phyloP scores from a whole-genome alignment of 805 yeast genomes.

The Metschnikowia aberdeeniae region DNA sequence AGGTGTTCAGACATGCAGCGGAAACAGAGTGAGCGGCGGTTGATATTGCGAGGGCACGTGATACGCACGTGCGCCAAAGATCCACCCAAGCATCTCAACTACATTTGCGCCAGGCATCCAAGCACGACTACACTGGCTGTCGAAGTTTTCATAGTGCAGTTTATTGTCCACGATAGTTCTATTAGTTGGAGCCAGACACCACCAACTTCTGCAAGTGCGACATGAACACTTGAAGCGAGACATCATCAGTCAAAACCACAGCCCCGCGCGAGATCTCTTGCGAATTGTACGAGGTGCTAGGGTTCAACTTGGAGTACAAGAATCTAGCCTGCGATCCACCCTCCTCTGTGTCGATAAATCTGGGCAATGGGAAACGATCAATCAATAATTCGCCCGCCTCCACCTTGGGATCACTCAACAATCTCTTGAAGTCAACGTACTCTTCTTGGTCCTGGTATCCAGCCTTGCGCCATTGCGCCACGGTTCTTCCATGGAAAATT shows the following conservation, averaged over 20 bases:
- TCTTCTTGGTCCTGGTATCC: conserved; percentile 91
- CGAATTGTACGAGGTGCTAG: conserved; percentile 78
- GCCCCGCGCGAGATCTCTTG: conserved; percentile 54
- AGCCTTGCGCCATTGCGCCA: conserved; percentile 94
- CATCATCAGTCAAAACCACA: conserved; percentile 94
- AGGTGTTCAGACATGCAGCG: neutral
- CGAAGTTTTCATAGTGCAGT: neutral
- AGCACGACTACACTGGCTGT: no score
- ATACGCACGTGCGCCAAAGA: neutral
- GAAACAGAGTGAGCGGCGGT: neutral
- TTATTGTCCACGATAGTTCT: neutral
- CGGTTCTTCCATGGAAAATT: conserved; percentile 90
- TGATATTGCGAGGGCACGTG: neutral
- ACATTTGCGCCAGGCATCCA: no score
- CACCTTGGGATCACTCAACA: conserved; percentile 82
- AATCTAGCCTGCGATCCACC: conserved; percentile 99
- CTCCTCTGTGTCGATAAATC: conserved; percentile 95
- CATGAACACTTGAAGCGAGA: conserved; percentile 91
- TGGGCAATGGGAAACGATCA: conserved; percentile 95
- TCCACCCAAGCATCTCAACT: no score
- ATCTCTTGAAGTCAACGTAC: conserved; percentile 79
- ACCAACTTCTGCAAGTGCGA: conserved; percentile 88
- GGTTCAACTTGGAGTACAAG: conserved; percentile 90
- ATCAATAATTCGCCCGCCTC: conserved; percentile 90
- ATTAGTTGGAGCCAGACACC: conserved; percentile 46